Evolutionary conservation across 2,329 filamentous ascomycete genomes (phyloP).

Genomic region (Ceratocystis papillata): DNA sequence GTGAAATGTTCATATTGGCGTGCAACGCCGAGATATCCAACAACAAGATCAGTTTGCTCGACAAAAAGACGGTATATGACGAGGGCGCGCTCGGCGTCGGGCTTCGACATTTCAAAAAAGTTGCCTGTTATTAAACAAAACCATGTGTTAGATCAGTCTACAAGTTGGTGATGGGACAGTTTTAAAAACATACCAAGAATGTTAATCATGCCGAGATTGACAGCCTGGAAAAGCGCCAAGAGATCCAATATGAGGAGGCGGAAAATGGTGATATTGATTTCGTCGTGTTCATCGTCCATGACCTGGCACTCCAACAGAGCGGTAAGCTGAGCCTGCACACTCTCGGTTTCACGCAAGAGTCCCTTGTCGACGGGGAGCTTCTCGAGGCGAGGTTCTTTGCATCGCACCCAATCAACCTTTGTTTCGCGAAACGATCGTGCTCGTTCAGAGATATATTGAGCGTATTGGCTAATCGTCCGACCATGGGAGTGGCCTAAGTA

Average conservation of each 20-base stretch:
- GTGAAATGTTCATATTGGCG: conserved; percentile 88
- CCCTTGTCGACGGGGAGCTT: conserved; percentile 84
- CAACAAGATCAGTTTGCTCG: conserved; percentile 82
- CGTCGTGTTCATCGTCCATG: conserved; percentile 81
- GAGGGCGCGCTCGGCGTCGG: conserved; percentile 85
- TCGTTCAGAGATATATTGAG: conserved; percentile 73
- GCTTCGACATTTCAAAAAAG: conserved; percentile 96
- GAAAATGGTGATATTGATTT: conserved; percentile 92
- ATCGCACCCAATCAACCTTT: conserved; percentile 79
- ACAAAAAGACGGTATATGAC: conserved; percentile 87
- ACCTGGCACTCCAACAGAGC: conserved; percentile 81
- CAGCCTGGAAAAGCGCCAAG: conserved; percentile 78
- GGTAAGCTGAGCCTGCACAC: conserved; percentile 76
- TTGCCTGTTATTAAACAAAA: conserved; percentile 49
- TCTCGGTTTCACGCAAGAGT: conserved; percentile 79
- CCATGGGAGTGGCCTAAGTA: conserved; percentile 78
- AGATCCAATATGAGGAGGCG: conserved; percentile 83
- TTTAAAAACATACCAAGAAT: conserved; percentile 59
- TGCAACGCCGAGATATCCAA: conserved; percentile 77
- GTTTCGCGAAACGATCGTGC: conserved; percentile 73
- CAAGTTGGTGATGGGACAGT: background rate
- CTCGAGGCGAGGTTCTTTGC: conserved; percentile 72
- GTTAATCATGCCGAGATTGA: conserved; percentile 96
- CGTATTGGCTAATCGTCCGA: conserved; percentile 85
- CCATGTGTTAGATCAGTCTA: background rate